phyloP scores from a whole-genome alignment of 2,329 filamentous ascomycete species.

The Fusarium clavum region DNA sequence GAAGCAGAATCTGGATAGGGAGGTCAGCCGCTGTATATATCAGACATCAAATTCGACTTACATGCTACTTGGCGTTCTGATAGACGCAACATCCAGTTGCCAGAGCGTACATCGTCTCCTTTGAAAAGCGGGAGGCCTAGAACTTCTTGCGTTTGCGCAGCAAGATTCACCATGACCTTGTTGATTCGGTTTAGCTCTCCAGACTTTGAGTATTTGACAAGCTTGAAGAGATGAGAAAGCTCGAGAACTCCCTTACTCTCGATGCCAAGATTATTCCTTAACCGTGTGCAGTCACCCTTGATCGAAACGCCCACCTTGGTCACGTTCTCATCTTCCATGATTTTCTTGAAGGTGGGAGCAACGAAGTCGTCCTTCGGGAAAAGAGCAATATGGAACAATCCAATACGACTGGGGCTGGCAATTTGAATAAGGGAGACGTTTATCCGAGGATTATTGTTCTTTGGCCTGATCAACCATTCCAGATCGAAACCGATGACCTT shows the following conservation, averaged over 20 bases:
- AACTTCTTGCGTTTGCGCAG: constrained; percentile 75
- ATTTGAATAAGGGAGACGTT: constrained; percentile 88
- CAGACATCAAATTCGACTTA: constrained; percentile 57
- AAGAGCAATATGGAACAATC: constrained; percentile 81
- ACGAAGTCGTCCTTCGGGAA: constrained; percentile 70
- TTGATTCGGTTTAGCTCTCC: constrained; percentile 69
- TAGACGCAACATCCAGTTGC: constrained; percentile 78
- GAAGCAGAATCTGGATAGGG: constrained; percentile 74
- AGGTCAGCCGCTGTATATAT: constrained; percentile 8
- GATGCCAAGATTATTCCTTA: constrained; percentile 75
- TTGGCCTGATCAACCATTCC: constrained; percentile 77
- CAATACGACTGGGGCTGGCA: constrained; percentile 80
- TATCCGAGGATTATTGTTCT: constrained; percentile 62
- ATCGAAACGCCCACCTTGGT: constrained; percentile 84
- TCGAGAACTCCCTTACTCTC: constrained; percentile 78
- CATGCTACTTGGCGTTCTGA: constrained; percentile 73
- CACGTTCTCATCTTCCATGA: constrained; percentile 77
- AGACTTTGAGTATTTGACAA: constrained; percentile 74
- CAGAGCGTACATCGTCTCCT: constrained; percentile 73
- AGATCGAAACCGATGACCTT: constrained; percentile 87
- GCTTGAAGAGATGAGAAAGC: constrained; percentile 82
- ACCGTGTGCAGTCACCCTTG: constrained; percentile 74
- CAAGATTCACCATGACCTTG: constrained; percentile 73
- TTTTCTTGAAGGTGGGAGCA: constrained; percentile 74
- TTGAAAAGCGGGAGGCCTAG: constrained; percentile 82